Conservation (phyloP, 1,284 basidiomycete species). For the Boletus holoroseus region DNA sequence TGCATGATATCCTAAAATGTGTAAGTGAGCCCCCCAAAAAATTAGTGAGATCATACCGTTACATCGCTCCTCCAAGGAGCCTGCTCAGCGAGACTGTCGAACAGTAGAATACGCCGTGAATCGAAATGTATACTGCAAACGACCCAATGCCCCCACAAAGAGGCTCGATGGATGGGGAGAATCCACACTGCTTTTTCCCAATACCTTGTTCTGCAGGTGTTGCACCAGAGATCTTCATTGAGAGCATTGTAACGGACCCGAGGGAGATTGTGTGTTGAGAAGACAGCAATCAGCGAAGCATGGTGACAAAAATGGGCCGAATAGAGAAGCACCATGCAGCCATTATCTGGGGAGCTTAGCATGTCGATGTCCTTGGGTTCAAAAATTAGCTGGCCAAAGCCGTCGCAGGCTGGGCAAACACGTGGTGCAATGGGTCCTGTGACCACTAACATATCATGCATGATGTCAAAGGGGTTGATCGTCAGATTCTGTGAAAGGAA, state of each 20-base stretch:
- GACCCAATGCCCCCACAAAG: slow-evolving; percentile 13
- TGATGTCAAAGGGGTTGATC: neutral
- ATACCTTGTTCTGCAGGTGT: neutral
- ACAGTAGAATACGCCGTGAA: neutral
- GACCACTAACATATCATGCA: neutral
- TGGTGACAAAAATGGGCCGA: neutral
- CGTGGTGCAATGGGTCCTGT: neutral
- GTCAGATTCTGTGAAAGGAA: neutral
- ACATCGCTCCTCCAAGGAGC: neutral
- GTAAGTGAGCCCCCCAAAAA: neutral
- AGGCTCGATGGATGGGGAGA: slow-evolving; percentile 10
- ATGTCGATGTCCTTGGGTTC: slow-evolving; percentile 5
- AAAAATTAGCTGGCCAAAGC: slow-evolving; percentile 3
- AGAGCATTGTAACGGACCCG: neutral
- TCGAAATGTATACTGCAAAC: slow-evolving; percentile 1
- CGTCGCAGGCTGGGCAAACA: neutral
- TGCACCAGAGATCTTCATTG: slow-evolving; percentile 8
- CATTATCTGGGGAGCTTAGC: slow-evolving; percentile 2
- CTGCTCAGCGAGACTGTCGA: slow-evolving; percentile 14
- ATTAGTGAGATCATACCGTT: neutral
- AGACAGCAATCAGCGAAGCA: neutral
- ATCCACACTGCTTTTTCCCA: slow-evolving; percentile 16
- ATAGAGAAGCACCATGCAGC: slow-evolving; percentile 5
- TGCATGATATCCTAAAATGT: neutral
- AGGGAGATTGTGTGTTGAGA: slow-evolving; percentile 11